These are phyloP conservation scores for Rhazya stricta DNA, from an alignment of 257 asterid species.

Conservation along the genomic window DNA sequence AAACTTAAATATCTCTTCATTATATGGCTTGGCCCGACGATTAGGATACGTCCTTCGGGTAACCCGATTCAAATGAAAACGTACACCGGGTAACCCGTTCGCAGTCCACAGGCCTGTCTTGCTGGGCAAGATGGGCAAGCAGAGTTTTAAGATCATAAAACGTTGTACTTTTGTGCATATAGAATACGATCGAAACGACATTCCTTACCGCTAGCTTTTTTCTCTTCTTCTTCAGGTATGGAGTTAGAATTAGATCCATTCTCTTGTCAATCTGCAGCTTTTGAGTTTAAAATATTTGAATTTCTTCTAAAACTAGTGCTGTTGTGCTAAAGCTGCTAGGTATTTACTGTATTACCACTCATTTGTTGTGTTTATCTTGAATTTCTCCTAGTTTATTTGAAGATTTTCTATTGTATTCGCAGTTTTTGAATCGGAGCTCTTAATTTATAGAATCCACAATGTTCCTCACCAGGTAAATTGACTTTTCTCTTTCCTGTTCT, in stretches of 20 bases:
- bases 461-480: conserved; percentile 71
- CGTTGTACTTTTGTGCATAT: not conserved
- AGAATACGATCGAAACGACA: not conserved
- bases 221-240: not conserved
- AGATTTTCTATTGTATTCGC: conserved; percentile 12
- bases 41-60: not conserved
- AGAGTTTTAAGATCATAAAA: not conserved
- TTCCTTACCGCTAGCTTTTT: not conserved
- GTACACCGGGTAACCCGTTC: not conserved
- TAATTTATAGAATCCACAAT: conserved; percentile 32
- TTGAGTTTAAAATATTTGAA: not conserved
- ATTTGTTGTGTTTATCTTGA: not conserved
- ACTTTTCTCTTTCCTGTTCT: not conserved
- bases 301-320: not conserved
- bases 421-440: conserved; percentile 12
- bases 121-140: conserved; percentile 13
- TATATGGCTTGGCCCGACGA: not conserved
- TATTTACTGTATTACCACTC: not conserved
- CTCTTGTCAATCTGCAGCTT: not conserved
- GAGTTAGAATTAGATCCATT: not conserved
- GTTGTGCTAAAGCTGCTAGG: not conserved
- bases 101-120: not conserved
- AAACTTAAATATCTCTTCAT: not conserved
- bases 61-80: not conserved
- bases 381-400: not conserved